Evolutionary conservation across 2,329 filamentous ascomycete species (phyloP).

Genomic region (Arthroderma uncinatum): DNA sequence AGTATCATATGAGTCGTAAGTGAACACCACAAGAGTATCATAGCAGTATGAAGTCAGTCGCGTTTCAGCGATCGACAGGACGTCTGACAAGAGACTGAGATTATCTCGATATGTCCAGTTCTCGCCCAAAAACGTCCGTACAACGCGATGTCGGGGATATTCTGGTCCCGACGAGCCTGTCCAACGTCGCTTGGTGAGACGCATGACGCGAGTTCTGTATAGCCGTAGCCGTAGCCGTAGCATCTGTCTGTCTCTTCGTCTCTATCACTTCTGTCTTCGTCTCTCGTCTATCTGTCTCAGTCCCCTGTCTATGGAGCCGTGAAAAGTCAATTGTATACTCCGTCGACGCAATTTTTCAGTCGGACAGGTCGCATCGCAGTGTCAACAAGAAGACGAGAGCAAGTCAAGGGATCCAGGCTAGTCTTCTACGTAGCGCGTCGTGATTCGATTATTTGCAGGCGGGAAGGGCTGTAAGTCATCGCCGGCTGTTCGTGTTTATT

Average conservation of each 20-base stretch:
- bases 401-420: background rate
- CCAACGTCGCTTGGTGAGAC: conserved; percentile 1
- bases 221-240: background rate
- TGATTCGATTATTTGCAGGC: conserved; percentile 4
- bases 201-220: background rate
- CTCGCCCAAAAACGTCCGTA: background rate
- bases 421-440: background rate
- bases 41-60: too few species aligned
- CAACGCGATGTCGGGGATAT: background rate
- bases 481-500: background rate
- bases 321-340: background rate
- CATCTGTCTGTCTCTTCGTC: background rate
- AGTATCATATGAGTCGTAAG: too few species aligned
- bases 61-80: too few species aligned
- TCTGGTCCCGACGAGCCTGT: background rate
- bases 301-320: background rate
- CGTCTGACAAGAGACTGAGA: too few species aligned
- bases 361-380: background rate
- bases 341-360: background rate
- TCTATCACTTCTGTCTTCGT: background rate
- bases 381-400: too few species aligned
- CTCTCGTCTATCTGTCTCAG: background rate
- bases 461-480: conserved; percentile 4
- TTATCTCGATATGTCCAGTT: too few species aligned
- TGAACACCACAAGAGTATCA: too few species aligned